Evolutionary conservation across 257 asterid species (phyloP).

Genomic region (Cruciata laevipes): DNA sequence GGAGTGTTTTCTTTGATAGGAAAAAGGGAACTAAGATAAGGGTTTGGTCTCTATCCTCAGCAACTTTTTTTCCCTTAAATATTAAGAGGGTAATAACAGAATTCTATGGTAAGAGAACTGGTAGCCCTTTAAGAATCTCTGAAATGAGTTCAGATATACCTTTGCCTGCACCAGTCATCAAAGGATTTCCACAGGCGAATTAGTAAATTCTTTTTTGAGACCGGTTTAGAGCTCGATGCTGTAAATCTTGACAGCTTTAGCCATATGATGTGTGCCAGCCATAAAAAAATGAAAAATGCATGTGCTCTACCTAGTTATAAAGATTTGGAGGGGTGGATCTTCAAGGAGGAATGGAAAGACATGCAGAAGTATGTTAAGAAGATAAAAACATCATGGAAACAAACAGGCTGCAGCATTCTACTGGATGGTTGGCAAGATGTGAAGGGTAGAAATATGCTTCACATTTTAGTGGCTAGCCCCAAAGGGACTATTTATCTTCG

Average conservation of each 20-base stretch:
- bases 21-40: no score
- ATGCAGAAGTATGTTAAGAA: conserved; percentile 23
- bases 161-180: conserved; percentile 1
- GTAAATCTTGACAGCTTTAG: not conserved
- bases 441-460: not conserved
- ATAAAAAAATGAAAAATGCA: conserved; percentile 5
- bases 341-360: conserved; percentile 25
- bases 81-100: no score
- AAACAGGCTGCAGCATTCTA: conserved; percentile 5
- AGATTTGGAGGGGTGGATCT: conserved; percentile 50
- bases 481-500: not conserved
- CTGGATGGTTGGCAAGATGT: conserved; percentile 10
- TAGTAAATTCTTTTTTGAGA: conserved; percentile 1
- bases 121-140: conserved; percentile 1
- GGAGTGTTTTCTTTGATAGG: no score
- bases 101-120: not conserved
- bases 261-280: not conserved
- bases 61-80: no score
- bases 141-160: not conserved
- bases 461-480: conserved; percentile 3
- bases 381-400: conserved; percentile 32
- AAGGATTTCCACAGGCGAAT: not conserved
- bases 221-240: not conserved
- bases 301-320: conserved; percentile 30
- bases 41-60: no score